Base-by-base conservation (phyloP, 768 basidiomycete species). In the Amanita jacksonii region DNA sequence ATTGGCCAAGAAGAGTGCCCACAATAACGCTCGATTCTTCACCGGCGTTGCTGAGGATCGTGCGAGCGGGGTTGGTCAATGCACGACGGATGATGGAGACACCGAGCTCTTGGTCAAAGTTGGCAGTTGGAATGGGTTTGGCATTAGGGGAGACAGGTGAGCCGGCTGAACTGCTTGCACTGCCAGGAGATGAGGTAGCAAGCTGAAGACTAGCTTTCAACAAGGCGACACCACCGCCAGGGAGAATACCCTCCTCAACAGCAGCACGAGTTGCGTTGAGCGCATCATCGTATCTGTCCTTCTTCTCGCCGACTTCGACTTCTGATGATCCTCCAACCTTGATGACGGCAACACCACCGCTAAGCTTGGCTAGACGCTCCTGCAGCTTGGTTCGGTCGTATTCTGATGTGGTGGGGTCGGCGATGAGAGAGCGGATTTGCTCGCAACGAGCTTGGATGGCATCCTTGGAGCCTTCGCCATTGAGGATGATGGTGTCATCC, bases 261-360 rank as follows among this genome's bases (percentile, higher is more conserved):
- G 94, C 92, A 19, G 94, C 94, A 31, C 94, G 85, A 3, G 94
- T 98, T n/a, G 93, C 92, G 62, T 96, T 96, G 37, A 97, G 74
- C 1, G 93, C 93, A 58, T 94, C 91, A 53, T 97, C 93, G 57
- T 96, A 97, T 28, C 93, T 76, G 62, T 98, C 94, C 79, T 98
- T 96, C 88, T 97, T 98, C 77, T 98, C 94, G 5, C 93, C 76
- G 48, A 98, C 94, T 67, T 97, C 94, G 41, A 97, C 94, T 64
- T 98, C 94, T 41, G 76, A 79, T 18, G 82, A 69, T 13, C 94
- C 94, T 45, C 94, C 94, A 49, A 97, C 94, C 67, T 90, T 92
- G 76, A 97, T 97, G 65, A 98, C 93, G 12, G 94, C 94, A 37
- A 98, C 94, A 65, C 94, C 93, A 35, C 94, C 94, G 34, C 77